These are phyloP conservation scores for Viridothelium virens DNA, from an alignment of 495 filamentous ascomycete genomes.

Conservation along the genomic window DNA sequence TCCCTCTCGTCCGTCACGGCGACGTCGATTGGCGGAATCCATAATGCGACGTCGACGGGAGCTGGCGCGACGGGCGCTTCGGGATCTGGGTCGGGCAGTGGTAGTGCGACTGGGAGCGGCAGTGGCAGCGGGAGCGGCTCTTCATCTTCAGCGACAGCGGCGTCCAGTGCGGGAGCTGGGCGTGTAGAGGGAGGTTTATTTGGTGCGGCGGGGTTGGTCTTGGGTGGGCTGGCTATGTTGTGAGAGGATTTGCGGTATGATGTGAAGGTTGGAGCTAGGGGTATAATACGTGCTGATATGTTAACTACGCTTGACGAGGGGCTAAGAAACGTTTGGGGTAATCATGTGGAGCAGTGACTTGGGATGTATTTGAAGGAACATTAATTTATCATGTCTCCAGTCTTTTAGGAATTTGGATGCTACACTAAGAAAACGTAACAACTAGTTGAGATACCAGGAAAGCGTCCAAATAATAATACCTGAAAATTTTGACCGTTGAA, in stretches of 20 bases:
- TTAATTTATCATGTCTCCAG: no score
- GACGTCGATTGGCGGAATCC: constrained; percentile 15
- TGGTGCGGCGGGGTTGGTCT: constrained; percentile 22
- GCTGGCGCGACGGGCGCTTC: neutral
- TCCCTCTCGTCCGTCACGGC: neutral
- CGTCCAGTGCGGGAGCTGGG: constrained; percentile 9
- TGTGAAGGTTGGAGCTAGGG: neutral
- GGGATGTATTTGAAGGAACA: neutral
- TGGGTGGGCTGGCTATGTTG: constrained; percentile 27
- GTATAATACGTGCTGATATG: neutral
- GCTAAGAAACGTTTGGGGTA: neutral
- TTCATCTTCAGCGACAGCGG: constrained; percentile 8
- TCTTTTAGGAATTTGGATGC: no score
- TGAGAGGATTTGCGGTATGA: constrained; percentile 13
- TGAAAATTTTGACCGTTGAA: no score
- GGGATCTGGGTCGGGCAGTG: neutral
- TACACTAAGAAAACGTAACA: no score
- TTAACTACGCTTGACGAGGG: neutral
- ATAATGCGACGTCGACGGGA: constrained; percentile 14
- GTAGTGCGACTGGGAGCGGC: neutral
- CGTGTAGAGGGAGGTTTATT: constrained; percentile 10
- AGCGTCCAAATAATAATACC: no score
- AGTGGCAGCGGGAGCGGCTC: neutral
- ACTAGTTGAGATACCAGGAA: no score
- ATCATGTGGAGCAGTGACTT: neutral